Evolutionary conservation across 495 filamentous ascomycete genomes (phyloP).

Genomic region (Pyronema omphalodes): DNA sequence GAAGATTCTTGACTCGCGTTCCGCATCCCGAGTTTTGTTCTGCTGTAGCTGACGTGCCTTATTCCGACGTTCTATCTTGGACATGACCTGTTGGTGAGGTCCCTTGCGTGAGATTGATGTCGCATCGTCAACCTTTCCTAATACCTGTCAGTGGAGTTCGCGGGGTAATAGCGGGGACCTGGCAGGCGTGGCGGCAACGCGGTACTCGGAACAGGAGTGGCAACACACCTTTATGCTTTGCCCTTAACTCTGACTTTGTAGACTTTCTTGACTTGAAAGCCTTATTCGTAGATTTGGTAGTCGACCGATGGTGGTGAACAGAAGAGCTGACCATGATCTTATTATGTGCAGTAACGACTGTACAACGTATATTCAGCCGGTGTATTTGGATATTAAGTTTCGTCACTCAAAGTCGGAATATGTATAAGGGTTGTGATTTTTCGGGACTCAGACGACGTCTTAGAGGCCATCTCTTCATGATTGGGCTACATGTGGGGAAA

Average conservation of each 20-base stretch:
- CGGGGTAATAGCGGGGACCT: background rate
- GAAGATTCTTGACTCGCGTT: constrained; percentile 60
- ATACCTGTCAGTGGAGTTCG: background rate
- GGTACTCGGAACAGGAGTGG: background rate
- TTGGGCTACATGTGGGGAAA: no score
- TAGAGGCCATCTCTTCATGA: no score
- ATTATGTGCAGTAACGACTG: no score
- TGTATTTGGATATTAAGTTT: no score
- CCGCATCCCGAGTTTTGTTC: constrained; percentile 61
- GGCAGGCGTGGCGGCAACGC: background rate
- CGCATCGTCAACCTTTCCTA: constrained; percentile 21
- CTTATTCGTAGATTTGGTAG: constrained; percentile 72
- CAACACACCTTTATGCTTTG: constrained; percentile 55
- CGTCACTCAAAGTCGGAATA: no score
- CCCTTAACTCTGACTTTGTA: constrained; percentile 67
- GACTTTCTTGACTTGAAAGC: constrained; percentile 78
- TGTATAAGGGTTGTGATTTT: no score
- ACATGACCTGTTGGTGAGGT: constrained; percentile 89
- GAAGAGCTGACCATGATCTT: constrained; percentile 10
- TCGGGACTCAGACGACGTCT: no score
- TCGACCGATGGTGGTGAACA: constrained; percentile 70
- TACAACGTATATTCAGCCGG: no score
- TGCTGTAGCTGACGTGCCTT: constrained; percentile 73
- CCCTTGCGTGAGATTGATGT: constrained; percentile 55
- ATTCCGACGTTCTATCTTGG: constrained; percentile 84